phyloP scores from a whole-genome alignment of 1,139 yeast species.

The Lodderomyces margitis region DNA sequence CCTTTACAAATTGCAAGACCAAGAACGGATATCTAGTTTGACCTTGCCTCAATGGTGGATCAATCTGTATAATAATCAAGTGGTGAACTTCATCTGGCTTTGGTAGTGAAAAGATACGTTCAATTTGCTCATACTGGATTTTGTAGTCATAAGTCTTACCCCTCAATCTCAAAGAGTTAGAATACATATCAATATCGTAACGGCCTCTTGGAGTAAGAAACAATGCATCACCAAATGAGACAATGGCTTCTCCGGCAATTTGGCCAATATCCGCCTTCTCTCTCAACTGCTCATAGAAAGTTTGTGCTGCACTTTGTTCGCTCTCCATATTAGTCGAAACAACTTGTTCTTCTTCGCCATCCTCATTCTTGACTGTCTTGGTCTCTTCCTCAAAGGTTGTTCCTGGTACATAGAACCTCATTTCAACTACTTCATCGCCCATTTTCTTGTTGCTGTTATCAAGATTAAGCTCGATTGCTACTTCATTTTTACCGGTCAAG shows the following conservation, averaged over 20 bases:
- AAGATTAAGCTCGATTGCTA: conserved; percentile 80
- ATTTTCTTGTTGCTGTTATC: conserved; percentile 54
- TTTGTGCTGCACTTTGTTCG: conserved; percentile 74
- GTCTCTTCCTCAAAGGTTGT: conserved; percentile 53
- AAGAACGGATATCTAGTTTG: conserved; percentile 94
- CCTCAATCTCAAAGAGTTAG: conserved; percentile 81
- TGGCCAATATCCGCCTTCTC: conserved; percentile 97
- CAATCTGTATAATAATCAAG: conserved; percentile 82
- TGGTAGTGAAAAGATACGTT: conserved; percentile 86
- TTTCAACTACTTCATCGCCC: conserved; percentile 94
- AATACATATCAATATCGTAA: conserved; percentile 93
- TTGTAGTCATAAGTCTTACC: conserved; percentile 98
- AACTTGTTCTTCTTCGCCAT: conserved; percentile 37
- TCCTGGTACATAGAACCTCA: conserved; percentile 92
- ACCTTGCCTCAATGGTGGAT: conserved; percentile 89
- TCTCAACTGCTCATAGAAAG: conserved; percentile 85
- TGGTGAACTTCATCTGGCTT: conserved; percentile 94
- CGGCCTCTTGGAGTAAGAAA: conserved; percentile 98
- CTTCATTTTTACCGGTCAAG: conserved; percentile 89
- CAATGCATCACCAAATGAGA: conserved; percentile 84
- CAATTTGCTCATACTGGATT: conserved; percentile 86
- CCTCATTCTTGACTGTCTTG: conserved; percentile 36
- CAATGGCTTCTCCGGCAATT: conserved; percentile 96
- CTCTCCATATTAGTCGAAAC: conserved; percentile 46
- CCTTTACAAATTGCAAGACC: conserved; percentile 83